Percentiles rank a stretch among this genome's conserved stretches.
Conservation (phyloP, 2,329 filamentous ascomycete genomes). For the Sarocladiaceae sp. region DNA sequence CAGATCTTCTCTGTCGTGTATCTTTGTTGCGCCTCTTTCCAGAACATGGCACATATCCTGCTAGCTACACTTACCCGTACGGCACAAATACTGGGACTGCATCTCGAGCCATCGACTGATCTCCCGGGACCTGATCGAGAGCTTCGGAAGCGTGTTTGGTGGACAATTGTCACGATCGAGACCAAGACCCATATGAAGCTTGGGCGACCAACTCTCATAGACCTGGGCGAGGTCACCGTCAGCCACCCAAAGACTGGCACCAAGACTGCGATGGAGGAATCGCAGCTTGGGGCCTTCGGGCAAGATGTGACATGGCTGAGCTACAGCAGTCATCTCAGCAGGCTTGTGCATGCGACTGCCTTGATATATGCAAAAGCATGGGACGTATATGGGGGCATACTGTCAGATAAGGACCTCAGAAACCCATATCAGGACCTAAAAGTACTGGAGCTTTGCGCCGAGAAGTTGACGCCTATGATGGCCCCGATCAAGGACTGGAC, state of each 20-base stretch:
- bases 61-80: slow-evolving; percentile 36
- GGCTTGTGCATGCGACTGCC: slow-evolving; percentile 15
- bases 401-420: neutral
- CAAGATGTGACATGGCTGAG: slow-evolving; percentile 19
- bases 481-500: slow-evolving; percentile 25
- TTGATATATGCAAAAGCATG: slow-evolving; percentile 21
- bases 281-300: slow-evolving; percentile 13
- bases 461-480: slow-evolving; percentile 20
- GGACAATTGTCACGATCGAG: slow-evolving; percentile 45
- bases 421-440: slow-evolving; percentile 19
- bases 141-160: slow-evolving; percentile 48
- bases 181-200: slow-evolving; percentile 41
- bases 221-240: slow-evolving; percentile 28
- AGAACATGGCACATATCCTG: slow-evolving; percentile 41
- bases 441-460: slow-evolving; percentile 22
- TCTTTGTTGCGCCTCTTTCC: slow-evolving; percentile 42
- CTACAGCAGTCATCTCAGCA: slow-evolving; percentile 13
- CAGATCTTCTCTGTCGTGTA: slow-evolving; percentile 40
- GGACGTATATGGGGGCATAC: neutral
- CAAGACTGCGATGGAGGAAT: slow-evolving; percentile 13
- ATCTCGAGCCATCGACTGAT: slow-evolving; percentile 36
- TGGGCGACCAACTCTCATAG: slow-evolving; percentile 37
- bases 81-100: slow-evolving; percentile 43
- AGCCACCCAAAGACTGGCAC: slow-evolving; percentile 25
- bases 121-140: slow-evolving; percentile 32